Evolutionary conservation across 2,329 filamentous ascomycete genomes (phyloP).

Genomic region (Leptosphaerulina australis): DNA sequence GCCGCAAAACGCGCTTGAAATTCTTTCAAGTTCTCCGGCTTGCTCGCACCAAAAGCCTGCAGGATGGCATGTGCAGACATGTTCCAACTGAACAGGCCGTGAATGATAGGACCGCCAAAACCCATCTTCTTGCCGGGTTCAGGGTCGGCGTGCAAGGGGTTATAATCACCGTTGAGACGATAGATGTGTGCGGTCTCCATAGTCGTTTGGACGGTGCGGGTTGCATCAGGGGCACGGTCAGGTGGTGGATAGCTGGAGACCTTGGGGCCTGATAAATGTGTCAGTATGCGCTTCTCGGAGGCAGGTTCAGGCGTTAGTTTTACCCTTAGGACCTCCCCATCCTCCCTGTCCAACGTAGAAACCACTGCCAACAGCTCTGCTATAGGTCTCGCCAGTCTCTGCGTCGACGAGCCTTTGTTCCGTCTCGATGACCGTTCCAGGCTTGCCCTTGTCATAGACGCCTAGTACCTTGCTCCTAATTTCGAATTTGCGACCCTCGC

Average conservation of each 20-base stretch:
- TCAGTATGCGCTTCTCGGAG: background rate
- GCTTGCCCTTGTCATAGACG: constrained; percentile 88
- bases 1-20: constrained; percentile 88
- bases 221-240: constrained; percentile 71
- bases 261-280: constrained; percentile 61
- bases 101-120: constrained; percentile 86
- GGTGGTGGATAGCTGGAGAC: constrained; percentile 80
- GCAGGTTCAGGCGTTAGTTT: constrained; percentile 17
- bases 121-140: constrained; percentile 88
- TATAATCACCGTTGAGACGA: constrained; percentile 90
- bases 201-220: constrained; percentile 72
- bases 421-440: constrained; percentile 80
- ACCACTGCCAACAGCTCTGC: constrained; percentile 69
- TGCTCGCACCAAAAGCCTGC: constrained; percentile 72
- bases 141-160: constrained; percentile 86
- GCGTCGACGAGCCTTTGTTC: constrained; percentile 78
- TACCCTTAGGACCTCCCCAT: constrained; percentile 90
- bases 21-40: constrained; percentile 82
- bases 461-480: constrained; percentile 77
- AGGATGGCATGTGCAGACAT: constrained; percentile 75
- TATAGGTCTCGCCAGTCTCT: constrained; percentile 71
- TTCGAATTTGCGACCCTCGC: constrained; percentile 75
- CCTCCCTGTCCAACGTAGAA: constrained; percentile 82
- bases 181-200: constrained; percentile 66
- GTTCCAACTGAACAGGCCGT: constrained; percentile 90